Evolutionary conservation across 2,329 filamentous ascomycete species (phyloP).

Genomic region (Claviceps sp.): DNA sequence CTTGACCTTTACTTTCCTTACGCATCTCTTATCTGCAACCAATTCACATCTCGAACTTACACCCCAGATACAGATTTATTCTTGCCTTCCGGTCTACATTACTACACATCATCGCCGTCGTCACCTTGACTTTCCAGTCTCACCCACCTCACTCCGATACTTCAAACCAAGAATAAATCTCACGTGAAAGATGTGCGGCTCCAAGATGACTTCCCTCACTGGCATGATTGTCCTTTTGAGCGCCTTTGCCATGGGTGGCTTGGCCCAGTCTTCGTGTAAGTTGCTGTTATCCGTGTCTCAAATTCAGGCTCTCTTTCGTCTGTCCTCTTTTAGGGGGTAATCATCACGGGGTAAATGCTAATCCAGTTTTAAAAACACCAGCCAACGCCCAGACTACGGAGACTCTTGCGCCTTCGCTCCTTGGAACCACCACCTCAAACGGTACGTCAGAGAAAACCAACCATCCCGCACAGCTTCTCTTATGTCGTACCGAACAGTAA

Average conservation of each 20-base stretch:
- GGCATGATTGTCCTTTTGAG: slow-evolving; percentile 12
- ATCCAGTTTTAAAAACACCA: slow-evolving; percentile 5
- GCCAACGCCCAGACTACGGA: slow-evolving; percentile 17
- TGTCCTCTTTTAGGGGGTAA: neutral
- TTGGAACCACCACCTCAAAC: slow-evolving; percentile 19
- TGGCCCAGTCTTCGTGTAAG: slow-evolving; percentile 12
- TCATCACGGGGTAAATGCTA: neutral
- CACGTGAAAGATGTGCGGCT: slow-evolving; percentile 13
- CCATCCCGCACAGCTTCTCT: neutral
- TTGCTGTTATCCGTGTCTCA: neutral
- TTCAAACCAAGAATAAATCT: neutral
- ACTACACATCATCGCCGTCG: neutral
- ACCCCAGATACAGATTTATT: neutral
- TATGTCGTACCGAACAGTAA: neutral
- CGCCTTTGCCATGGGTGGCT: slow-evolving; percentile 9
- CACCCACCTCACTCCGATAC: neutral
- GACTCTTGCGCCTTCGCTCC: slow-evolving; percentile 16
- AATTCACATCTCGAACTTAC: neutral
- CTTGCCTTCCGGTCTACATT: neutral
- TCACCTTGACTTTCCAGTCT: neutral
- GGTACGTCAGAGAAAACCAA: slow-evolving; percentile 13
- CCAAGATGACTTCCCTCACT: slow-evolving; percentile 16
- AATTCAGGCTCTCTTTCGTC: neutral
- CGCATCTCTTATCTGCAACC: neutral
- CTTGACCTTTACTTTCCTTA: neutral